Conservation (phyloP, 1,284 basidiomycete genomes). For the Boletellus deceptivus region DNA sequence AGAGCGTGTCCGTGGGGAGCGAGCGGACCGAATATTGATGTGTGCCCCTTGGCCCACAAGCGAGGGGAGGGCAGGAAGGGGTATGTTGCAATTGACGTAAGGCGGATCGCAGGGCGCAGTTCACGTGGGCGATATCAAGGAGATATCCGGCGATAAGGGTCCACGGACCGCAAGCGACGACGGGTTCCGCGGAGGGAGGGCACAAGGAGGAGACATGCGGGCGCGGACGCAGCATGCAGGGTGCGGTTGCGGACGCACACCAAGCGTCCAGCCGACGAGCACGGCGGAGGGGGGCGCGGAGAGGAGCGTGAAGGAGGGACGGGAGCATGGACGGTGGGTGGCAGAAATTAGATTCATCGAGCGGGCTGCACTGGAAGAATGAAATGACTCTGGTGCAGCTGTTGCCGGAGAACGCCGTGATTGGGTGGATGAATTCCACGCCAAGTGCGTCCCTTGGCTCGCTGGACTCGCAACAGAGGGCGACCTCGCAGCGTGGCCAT, state of each 20-base stretch:
- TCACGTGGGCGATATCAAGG: slow-evolving; percentile 29
- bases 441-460: slow-evolving; percentile 4
- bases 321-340: slow-evolving; percentile 29
- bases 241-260: slow-evolving; percentile 9
- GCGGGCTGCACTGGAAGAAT: slow-evolving; percentile 25
- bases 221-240: background rate
- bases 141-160: slow-evolving; percentile 32
- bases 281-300: slow-evolving; percentile 15
- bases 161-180: slow-evolving; percentile 16
- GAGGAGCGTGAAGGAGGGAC: slow-evolving; percentile 10
- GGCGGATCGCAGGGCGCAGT: slow-evolving; percentile 21
- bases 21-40: slow-evolving; percentile 13
- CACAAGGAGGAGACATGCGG: background rate
- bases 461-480: background rate
- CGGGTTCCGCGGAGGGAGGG: background rate
- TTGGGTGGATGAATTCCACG: slow-evolving; percentile 24
- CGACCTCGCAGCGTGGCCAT: slow-evolving; percentile 9
- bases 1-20: slow-evolving; percentile 31
- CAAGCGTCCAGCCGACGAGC: slow-evolving; percentile 17
- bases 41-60: slow-evolving; percentile 32
- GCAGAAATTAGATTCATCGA: slow-evolving; percentile 32
- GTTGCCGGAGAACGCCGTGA: slow-evolving; percentile 26
- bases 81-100: slow-evolving; percentile 33
- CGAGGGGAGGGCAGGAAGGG: slow-evolving; percentile 31
- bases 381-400: slow-evolving; percentile 25